phyloP scores from a whole-genome alignment of 495 filamentous ascomycete species.

The Pseudoneurospora amorphoporcata region DNA sequence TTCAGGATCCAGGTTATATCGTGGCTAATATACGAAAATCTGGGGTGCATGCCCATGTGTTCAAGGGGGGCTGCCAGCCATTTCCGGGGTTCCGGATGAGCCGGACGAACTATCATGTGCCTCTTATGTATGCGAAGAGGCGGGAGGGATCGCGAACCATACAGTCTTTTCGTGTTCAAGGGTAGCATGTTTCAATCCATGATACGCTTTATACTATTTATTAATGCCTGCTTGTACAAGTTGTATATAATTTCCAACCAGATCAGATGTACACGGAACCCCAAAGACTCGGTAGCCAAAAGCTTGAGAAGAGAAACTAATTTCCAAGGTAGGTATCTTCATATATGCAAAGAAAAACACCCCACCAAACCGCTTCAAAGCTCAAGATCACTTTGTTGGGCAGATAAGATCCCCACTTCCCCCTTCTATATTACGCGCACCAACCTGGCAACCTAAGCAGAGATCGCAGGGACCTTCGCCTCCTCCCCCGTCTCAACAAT shows the following conservation, averaged over 20 bases:
- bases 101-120: not conserved
- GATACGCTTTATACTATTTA: not conserved
- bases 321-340: not conserved
- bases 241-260: not conserved
- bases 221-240: not conserved
- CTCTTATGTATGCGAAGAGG: not conserved
- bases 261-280: not conserved
- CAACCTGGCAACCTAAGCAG: not conserved
- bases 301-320: not conserved
- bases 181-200: not conserved
- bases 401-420: not conserved
- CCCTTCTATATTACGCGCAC: not conserved
- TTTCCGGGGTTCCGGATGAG: not conserved
- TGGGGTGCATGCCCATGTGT: not conserved
- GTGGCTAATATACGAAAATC: not conserved
- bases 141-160: not conserved
- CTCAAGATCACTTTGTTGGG: slow-evolving; percentile 30
- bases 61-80: not conserved
- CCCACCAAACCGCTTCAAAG: slow-evolving; percentile 48
- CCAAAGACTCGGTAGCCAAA: not conserved
- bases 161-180: not conserved
- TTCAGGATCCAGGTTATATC: not conserved
- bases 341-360: slow-evolving; percentile 13
- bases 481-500: slow-evolving; percentile 3
- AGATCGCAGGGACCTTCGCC: not conserved